A percentile compares a stretch with the other conserved stretches of the same genome.
phyloP scores from a whole-genome alignment of 495 filamentous ascomycete genomes.

The Hamigera avellanea region DNA sequence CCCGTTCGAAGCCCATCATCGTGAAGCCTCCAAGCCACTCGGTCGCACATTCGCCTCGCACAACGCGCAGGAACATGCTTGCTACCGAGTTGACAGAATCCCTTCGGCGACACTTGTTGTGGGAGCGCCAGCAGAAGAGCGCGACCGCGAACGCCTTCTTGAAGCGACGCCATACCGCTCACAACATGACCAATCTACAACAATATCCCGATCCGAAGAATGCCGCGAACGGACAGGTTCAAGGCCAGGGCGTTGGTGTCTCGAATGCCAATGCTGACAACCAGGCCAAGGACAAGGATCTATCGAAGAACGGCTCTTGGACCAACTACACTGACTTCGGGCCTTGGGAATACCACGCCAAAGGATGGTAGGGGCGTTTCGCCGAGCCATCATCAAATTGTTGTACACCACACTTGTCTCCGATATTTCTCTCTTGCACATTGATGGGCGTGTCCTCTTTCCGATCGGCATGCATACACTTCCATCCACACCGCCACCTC shows the following conservation, averaged over 20 bases:
- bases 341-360: slow-evolving; percentile 57
- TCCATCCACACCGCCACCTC: slow-evolving; percentile 6
- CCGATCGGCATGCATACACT: neutral
- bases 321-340: slow-evolving; percentile 56
- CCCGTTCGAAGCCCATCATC: slow-evolving; percentile 78
- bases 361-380: slow-evolving; percentile 66
- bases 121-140: slow-evolving; percentile 84
- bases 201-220: slow-evolving; percentile 49
- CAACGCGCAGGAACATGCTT: slow-evolving; percentile 94
- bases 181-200: slow-evolving; percentile 74
- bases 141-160: slow-evolving; percentile 78
- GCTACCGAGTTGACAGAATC: slow-evolving; percentile 83
- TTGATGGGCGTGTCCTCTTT: slow-evolving; percentile 13
- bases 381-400: neutral
- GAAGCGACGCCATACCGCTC: slow-evolving; percentile 84
- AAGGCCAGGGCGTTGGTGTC: slow-evolving; percentile 5
- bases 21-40: slow-evolving; percentile 48
- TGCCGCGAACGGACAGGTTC: slow-evolving; percentile 12
- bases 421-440: too few relatives aligned
- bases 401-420: slow-evolving; percentile 2
- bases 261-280: slow-evolving; percentile 9
- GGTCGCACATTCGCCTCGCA: slow-evolving; percentile 72
- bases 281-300: slow-evolving; percentile 29
- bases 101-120: slow-evolving; percentile 64
- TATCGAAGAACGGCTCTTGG: slow-evolving; percentile 47